Evolutionary conservation across 1,139 yeast genomes (phyloP).

Genomic region (Lodderomyces metapsilosis): DNA sequence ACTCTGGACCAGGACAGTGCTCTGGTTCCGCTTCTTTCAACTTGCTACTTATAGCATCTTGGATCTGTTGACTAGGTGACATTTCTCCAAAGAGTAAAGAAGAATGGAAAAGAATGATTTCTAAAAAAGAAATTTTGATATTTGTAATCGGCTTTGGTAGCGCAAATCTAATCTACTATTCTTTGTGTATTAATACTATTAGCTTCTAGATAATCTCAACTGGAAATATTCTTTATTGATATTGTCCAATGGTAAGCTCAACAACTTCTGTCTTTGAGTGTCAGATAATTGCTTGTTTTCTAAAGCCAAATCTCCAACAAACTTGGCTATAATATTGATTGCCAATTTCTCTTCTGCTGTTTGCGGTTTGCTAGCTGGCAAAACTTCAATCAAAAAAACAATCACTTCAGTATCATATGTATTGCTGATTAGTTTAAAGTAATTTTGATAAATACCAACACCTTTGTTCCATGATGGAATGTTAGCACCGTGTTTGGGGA

Average conservation of each 20-base stretch:
- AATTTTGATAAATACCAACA: constrained; percentile 56
- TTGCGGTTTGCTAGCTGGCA: constrained; percentile 36
- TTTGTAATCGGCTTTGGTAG: constrained; percentile 2
- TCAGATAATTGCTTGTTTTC: constrained; percentile 17
- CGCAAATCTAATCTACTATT: too few species aligned
- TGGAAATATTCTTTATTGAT: constrained; percentile 44
- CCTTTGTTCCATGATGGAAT: constrained; percentile 61
- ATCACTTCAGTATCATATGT: constrained; percentile 17
- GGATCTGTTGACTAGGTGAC: constrained; percentile 23
- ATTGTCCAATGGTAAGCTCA: constrained; percentile 44
- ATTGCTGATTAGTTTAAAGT: constrained; percentile 28
- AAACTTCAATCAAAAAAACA: constrained; percentile 38
- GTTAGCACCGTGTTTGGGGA: constrained; percentile 44
- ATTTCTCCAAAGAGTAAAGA: constrained; percentile 11
- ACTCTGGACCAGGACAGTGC: constrained; percentile 98
- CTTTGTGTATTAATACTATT: background rate
- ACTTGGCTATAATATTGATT: constrained; percentile 49
- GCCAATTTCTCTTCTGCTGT: constrained; percentile 45
- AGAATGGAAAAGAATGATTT: background rate
- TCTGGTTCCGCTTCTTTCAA: constrained; percentile 73
- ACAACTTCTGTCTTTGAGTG: constrained; percentile 23
- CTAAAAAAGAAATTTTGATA: background rate
- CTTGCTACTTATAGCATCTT: constrained; percentile 19
- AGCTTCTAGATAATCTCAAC: constrained; percentile 1
- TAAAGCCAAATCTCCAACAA: constrained; percentile 42